phyloP scores from a whole-genome alignment of 2,329 filamentous ascomycete species.

The Sporothrix variecibatus region DNA sequence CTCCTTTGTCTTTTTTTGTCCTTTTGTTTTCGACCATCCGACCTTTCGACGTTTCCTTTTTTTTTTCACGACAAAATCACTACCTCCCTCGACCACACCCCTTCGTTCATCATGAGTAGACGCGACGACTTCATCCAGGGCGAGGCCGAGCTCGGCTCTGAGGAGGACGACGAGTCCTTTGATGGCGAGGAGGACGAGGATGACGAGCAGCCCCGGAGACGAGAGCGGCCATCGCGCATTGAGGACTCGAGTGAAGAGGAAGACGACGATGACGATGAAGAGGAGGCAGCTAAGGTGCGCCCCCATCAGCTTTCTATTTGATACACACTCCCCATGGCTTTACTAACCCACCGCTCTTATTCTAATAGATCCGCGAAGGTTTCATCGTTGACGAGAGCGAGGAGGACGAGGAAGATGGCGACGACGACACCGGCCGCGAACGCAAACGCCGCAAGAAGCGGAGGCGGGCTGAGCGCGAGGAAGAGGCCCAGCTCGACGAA shows the following conservation, averaged over 20 bases:
- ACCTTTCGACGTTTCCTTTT: background rate
- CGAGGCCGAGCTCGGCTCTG: conserved; percentile 81
- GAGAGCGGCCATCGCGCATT: conserved; percentile 48
- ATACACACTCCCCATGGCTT: too few species aligned
- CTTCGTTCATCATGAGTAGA: conserved; percentile 55
- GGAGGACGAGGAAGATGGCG: conserved; percentile 68
- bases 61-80: background rate
- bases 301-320: background rate
- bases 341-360: conserved; percentile 6
- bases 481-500: conserved; percentile 88
- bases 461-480: conserved; percentile 72
- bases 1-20: background rate
- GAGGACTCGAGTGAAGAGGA: conserved; percentile 92
- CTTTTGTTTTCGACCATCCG: background rate
- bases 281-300: conserved; percentile 72
- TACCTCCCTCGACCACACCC: background rate
- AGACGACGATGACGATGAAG: conserved; percentile 88
- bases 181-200: conserved; percentile 80
- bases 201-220: conserved; percentile 56
- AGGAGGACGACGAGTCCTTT: conserved; percentile 81
- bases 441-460: conserved; percentile 74
- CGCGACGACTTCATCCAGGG: conserved; percentile 80
- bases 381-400: conserved; percentile 96
- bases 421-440: conserved; percentile 55
- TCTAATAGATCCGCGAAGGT: conserved; percentile 75